Evolutionary conservation across 2,329 filamentous ascomycete species (phyloP).

Genomic region (Teratosphaeria pseudoeucalypti): DNA sequence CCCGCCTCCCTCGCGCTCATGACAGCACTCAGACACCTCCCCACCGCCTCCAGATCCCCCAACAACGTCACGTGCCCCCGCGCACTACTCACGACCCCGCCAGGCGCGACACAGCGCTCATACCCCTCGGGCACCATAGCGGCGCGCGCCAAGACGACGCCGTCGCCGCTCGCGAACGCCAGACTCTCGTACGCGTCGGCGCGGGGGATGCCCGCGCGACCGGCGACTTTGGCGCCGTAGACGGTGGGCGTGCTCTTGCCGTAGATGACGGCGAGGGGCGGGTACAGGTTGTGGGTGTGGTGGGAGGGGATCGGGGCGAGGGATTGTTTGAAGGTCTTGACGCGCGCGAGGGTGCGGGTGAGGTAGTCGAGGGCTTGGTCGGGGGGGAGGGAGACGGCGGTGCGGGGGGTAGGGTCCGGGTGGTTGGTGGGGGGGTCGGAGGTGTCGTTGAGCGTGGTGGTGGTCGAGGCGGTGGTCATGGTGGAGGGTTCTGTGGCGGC

Average conservation of each 20-base stretch:
- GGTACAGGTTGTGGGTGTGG: slow-evolving; percentile 61
- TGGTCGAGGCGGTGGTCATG: slow-evolving; percentile 19
- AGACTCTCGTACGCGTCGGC: slow-evolving; percentile 77
- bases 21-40: slow-evolving; percentile 60
- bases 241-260: slow-evolving; percentile 80
- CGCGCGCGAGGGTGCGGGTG: slow-evolving; percentile 58
- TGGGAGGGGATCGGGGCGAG: slow-evolving; percentile 52
- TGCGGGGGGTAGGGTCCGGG: slow-evolving; percentile 18
- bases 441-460: slow-evolving; percentile 34
- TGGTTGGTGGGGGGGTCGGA: slow-evolving; percentile 11
- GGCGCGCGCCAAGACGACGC: slow-evolving; percentile 74
- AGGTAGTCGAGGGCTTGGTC: slow-evolving; percentile 57
- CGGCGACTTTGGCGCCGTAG: slow-evolving; percentile 64
- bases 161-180: slow-evolving; percentile 77
- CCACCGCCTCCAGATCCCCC: slow-evolving; percentile 74
- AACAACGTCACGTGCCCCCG: slow-evolving; percentile 79
- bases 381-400: slow-evolving; percentile 43
- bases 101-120: slow-evolving; percentile 45
- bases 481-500: slow-evolving; percentile 18
- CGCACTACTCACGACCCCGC: slow-evolving; percentile 68
- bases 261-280: slow-evolving; percentile 73
- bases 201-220: slow-evolving; percentile 62
- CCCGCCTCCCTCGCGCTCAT: slow-evolving; percentile 57
- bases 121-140: slow-evolving; percentile 81
- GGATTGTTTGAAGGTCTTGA: slow-evolving; percentile 65